A percentile compares a stretch with the other conserved stretches of the same genome.
Evolutionary conservation across 805 yeast species (phyloP).

Genomic region (Kurtzmaniella cleridarum): DNA sequence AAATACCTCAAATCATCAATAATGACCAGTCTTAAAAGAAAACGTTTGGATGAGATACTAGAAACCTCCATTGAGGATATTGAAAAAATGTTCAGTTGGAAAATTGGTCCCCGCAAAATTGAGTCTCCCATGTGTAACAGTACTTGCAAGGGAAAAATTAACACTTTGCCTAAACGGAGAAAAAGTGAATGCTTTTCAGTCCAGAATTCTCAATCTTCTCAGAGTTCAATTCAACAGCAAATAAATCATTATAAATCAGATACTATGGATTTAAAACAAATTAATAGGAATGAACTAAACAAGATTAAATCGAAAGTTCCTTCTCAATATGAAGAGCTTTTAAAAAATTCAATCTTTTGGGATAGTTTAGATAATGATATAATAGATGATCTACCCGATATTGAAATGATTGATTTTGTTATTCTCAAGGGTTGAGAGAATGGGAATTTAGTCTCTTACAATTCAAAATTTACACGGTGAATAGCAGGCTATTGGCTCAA

Average conservation of each 20-base stretch:
- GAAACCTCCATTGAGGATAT: constrained; percentile 20
- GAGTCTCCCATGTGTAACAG: background rate
- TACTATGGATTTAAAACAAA: too few species aligned
- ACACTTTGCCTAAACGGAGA: too few species aligned
- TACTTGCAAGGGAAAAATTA: too few species aligned
- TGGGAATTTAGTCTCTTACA: background rate
- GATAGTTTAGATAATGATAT: too few species aligned
- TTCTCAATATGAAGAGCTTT: too few species aligned
- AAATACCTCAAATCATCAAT: background rate
- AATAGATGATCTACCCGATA: background rate
- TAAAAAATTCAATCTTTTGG: too few species aligned
- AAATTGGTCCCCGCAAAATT: constrained; percentile 2
- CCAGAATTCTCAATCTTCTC: background rate
- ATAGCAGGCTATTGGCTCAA: background rate
- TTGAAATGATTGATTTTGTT: constrained; percentile 1
- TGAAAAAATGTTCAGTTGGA: constrained; percentile 15
- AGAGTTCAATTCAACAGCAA: too few species aligned
- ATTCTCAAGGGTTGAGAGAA: background rate
- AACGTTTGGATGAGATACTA: constrained; percentile 17
- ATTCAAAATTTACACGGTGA: background rate
- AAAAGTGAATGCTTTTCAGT: background rate
- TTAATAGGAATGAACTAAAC: too few species aligned
- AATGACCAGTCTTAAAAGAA: constrained; percentile 12
- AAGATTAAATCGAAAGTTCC: too few species aligned
- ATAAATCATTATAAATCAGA: too few species aligned